These are phyloP conservation scores for Solanum corneliomulleri DNA, from an alignment of 257 asterid species.

Conservation along the genomic window DNA sequence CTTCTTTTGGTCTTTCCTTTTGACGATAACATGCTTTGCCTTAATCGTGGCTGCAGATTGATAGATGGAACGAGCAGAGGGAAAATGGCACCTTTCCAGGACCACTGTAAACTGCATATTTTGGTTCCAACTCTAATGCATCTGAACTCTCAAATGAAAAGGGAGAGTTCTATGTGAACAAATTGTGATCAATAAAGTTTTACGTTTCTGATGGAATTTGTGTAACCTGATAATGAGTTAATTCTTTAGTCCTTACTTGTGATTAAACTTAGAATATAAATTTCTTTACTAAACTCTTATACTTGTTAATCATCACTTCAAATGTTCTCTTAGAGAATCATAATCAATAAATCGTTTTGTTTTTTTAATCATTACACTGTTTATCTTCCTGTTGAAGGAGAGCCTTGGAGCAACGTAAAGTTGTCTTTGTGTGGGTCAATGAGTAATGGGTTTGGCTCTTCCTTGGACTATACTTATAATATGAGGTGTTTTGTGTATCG, in stretches of 20 bases:
- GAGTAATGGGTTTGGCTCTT: neutral
- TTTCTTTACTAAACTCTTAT: neutral
- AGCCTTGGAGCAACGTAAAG: neutral
- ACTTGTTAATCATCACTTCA: neutral
- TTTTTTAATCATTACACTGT: neutral
- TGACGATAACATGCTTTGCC: neutral
- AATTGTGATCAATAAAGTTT: constrained; percentile 9
- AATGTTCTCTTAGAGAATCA: neutral
- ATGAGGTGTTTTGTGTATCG: neutral
- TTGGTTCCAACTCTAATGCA: neutral
- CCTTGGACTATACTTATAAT: neutral
- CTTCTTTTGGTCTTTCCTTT: neutral
- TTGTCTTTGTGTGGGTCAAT: neutral
- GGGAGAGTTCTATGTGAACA: constrained; percentile 15
- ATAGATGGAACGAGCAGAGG: constrained; percentile 97
- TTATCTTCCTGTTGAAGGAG: neutral
- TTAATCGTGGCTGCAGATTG: constrained; percentile 45
- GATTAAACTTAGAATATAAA: neutral
- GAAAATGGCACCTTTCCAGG: constrained; percentile 97
- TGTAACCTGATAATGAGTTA: neutral
- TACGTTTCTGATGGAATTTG: constrained; percentile 4
- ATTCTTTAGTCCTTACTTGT: neutral
- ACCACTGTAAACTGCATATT: constrained; percentile 46
- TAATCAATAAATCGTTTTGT: neutral
- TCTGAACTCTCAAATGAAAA: constrained; percentile 4